phyloP scores from a whole-genome alignment of 164 flowering plant species.

The Sedum album region DNA sequence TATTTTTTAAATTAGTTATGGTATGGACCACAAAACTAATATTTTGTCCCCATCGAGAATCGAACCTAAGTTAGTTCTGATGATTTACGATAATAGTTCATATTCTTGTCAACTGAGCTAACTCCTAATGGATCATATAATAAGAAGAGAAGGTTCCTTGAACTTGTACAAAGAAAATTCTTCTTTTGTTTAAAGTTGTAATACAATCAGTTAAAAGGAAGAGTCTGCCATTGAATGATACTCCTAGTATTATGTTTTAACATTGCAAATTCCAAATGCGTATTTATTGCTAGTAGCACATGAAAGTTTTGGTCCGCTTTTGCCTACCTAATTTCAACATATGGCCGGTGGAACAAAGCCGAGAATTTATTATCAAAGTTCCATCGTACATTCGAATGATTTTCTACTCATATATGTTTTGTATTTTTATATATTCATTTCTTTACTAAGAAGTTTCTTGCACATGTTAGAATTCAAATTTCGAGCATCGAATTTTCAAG shows the following conservation, averaged over 20 bases:
- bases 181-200: background rate
- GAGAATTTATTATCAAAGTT: background rate
- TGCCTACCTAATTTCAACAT: background rate
- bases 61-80: too few species aligned
- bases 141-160: background rate
- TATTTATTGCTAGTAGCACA: background rate
- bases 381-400: background rate
- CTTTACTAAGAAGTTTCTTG: background rate
- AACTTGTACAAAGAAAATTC: background rate
- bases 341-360: slow-evolving; percentile 1
- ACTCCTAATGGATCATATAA: too few species aligned
- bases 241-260: background rate
- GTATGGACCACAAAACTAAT: too few species aligned
- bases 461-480: too few species aligned
- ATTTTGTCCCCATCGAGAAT: too few species aligned
- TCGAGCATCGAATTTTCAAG: too few species aligned
- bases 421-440: too few species aligned
- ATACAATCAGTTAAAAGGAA: background rate
- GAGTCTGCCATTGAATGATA: background rate
- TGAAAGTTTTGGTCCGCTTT: background rate
- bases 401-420: too few species aligned
- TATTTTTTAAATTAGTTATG: too few species aligned
- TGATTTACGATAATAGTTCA: too few species aligned
- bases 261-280: background rate
- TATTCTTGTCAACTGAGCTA: too few species aligned